A percentile compares a stretch with the other conserved stretches of the same genome.
Conservation (phyloP, 2,329 filamentous ascomycete species). For the Orbilia quercus region DNA sequence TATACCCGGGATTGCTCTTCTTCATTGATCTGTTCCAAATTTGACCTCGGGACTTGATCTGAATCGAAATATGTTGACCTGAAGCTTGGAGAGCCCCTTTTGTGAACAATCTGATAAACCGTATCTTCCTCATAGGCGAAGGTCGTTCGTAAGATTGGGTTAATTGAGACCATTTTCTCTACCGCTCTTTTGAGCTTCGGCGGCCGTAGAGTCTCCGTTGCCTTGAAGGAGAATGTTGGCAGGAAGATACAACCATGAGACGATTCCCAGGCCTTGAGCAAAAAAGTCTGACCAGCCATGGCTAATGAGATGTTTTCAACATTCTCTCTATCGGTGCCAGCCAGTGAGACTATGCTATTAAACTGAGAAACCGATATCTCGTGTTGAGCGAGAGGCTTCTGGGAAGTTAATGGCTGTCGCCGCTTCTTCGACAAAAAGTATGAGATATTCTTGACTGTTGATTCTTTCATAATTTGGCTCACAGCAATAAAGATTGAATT, state of each 20-base stretch:
- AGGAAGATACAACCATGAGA: constrained; percentile 76
- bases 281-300: constrained; percentile 81
- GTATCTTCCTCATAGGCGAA: constrained; percentile 69
- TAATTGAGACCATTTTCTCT: constrained; percentile 68
- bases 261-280: constrained; percentile 80
- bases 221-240: constrained; percentile 74
- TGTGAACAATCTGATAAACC: constrained; percentile 72
- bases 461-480: constrained; percentile 75
- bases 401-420: constrained; percentile 25
- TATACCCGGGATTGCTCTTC: constrained; percentile 30
- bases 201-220: constrained; percentile 64
- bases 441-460: constrained; percentile 75
- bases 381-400: constrained; percentile 54
- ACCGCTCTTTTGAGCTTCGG: constrained; percentile 71
- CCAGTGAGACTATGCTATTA: constrained; percentile 4
- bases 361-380: constrained; percentile 64
- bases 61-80: constrained; percentile 43
- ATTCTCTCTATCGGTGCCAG: constrained; percentile 60
- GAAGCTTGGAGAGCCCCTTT: constrained; percentile 60
- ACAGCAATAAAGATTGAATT: constrained; percentile 73
- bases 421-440: constrained; percentile 56
- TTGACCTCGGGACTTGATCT: constrained; percentile 7
- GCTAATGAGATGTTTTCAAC: constrained; percentile 74
- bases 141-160: constrained; percentile 75
- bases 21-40: constrained; percentile 18